These are phyloP conservation scores for Omphalea diandra DNA, from an alignment of 441 rosid species.

Conservation along the genomic window DNA sequence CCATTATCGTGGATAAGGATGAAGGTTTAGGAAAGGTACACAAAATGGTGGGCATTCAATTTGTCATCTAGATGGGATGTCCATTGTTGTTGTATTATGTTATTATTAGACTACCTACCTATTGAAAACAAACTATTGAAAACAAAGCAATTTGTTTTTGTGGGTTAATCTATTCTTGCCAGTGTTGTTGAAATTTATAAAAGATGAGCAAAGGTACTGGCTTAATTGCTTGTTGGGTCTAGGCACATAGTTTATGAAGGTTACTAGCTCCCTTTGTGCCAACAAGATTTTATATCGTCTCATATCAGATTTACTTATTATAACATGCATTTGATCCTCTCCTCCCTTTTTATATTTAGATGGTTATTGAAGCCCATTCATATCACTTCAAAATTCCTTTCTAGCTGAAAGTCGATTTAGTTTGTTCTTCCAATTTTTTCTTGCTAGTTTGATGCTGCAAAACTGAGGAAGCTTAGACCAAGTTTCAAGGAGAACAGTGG, in stretches of 20 bases:
- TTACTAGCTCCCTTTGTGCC: neutral
- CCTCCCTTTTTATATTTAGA: neutral
- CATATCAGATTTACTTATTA: neutral
- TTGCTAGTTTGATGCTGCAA: conserved; percentile 77
- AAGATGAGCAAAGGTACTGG: neutral
- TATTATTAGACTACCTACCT: neutral
- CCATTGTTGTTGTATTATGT: neutral
- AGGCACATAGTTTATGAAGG: neutral
- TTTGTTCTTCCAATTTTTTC: conserved; percentile 4
- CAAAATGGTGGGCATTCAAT: conserved; percentile 4
- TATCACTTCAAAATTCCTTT: neutral
- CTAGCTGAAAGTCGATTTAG: neutral
- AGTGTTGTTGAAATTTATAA: neutral
- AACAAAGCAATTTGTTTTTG: neutral
- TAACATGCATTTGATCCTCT: neutral
- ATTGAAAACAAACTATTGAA: too few relatives aligned
- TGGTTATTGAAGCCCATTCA: neutral
- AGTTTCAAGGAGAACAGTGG: conserved; percentile 87
- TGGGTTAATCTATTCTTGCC: neutral
- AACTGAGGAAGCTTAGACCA: conserved; percentile 79
- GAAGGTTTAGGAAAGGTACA: conserved; percentile 82
- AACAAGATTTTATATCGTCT: neutral
- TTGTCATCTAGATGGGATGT: neutral
- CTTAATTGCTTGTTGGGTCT: neutral
- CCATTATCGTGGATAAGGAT: conserved; percentile 58